Evolutionary conservation across 2,329 filamentous ascomycete species (phyloP).

Genomic region (Fusarium aywerte): DNA sequence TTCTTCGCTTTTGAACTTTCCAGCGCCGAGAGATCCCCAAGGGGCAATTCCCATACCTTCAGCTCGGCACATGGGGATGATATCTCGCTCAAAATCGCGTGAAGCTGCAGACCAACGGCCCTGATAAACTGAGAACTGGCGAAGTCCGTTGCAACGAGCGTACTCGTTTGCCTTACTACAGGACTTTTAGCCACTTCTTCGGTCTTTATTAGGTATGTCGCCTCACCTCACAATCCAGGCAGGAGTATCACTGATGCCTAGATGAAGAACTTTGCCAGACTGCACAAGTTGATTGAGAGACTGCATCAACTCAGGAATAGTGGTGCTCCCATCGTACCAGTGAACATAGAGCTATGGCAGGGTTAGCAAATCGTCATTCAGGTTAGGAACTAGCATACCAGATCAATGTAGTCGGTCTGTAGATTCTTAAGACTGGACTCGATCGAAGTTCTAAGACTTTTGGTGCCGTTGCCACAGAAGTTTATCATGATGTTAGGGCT

Average conservation of each 20-base stretch:
- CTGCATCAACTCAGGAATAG: constrained; percentile 75
- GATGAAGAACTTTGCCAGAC: constrained; percentile 70
- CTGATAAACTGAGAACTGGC: constrained; percentile 69
- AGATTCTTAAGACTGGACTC: constrained; percentile 68
- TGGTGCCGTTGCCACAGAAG: constrained; percentile 68
- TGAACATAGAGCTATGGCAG: constrained; percentile 65
- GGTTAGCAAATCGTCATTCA: neutral
- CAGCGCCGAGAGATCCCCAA: constrained; percentile 67
- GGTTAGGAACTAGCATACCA: constrained; percentile 53
- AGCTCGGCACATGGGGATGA: constrained; percentile 57
- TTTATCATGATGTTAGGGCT: constrained; percentile 61
- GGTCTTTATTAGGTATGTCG: no score
- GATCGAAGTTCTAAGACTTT: constrained; percentile 67
- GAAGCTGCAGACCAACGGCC: constrained; percentile 55
- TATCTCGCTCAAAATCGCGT: constrained; percentile 57
- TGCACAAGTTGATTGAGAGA: constrained; percentile 69
- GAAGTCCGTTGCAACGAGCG: constrained; percentile 75
- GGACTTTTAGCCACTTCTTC: constrained; percentile 14
- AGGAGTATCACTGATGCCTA: constrained; percentile 75
- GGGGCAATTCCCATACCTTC: constrained; percentile 66
- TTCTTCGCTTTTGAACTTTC: constrained; percentile 57
- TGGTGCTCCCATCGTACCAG: constrained; percentile 76
- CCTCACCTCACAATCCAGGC: constrained; percentile 71
- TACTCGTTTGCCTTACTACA: constrained; percentile 72
- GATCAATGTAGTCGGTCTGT: constrained; percentile 75